phyloP scores from a whole-genome alignment of 1,284 basidiomycete genomes.

The Afroboletus lepidellus region DNA sequence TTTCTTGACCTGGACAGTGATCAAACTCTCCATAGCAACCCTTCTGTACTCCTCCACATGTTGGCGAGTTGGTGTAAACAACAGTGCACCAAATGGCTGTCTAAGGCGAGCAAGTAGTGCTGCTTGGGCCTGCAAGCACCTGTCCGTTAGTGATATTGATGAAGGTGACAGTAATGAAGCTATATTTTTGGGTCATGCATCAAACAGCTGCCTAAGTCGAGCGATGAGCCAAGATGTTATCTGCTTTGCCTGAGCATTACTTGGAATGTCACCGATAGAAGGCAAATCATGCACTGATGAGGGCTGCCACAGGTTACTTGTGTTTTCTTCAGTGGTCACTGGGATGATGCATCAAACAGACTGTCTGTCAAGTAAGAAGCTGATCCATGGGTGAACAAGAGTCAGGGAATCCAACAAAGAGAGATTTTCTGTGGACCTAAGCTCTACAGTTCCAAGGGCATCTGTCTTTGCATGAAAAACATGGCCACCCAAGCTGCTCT shows the following conservation, averaged over 20 bases:
- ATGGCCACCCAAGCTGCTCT: background rate
- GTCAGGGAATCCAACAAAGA: background rate
- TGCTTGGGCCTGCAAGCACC: too few species aligned
- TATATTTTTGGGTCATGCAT: background rate
- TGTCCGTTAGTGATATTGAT: background rate
- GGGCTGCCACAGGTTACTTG: too few species aligned
- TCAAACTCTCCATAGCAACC: background rate
- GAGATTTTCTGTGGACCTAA: background rate
- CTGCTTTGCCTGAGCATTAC: too few species aligned
- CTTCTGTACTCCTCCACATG: background rate
- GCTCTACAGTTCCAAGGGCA: background rate
- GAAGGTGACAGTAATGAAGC: background rate
- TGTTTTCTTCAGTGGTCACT: background rate
- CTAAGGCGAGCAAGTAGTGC: background rate
- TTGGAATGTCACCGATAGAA: background rate
- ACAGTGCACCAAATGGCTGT: too few species aligned
- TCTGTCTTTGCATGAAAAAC: background rate
- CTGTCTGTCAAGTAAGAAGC: background rate
- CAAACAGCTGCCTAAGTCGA: background rate
- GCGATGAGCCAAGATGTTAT: background rate
- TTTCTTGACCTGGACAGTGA: too few species aligned
- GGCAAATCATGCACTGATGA: too few species aligned
- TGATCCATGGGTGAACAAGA: background rate
- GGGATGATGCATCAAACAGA: background rate
- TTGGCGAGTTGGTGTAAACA: background rate